phyloP scores from a whole-genome alignment of 129 eudicot genomes.

The Saposhnikovia divaricata region DNA sequence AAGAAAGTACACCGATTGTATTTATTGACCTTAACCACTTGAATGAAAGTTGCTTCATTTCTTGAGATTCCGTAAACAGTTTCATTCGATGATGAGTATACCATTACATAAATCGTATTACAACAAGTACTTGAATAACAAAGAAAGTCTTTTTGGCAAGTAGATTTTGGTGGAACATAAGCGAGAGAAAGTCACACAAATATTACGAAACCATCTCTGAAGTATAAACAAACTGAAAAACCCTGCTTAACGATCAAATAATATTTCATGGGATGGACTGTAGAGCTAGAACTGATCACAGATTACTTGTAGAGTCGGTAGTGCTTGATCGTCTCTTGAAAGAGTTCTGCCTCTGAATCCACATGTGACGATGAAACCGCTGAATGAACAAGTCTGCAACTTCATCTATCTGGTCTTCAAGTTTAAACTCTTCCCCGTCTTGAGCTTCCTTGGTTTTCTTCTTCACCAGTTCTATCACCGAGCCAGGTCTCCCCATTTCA shows the following conservation, averaged over 20 bases:
- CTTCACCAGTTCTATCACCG: constrained; percentile 11
- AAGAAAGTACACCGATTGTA: background rate
- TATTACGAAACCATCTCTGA: background rate
- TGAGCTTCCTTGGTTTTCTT: constrained; percentile 7
- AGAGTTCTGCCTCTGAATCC: constrained; percentile 18
- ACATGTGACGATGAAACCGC: constrained; percentile 14
- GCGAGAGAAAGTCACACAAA: background rate
- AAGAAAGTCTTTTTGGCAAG: background rate
- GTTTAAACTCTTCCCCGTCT: constrained; percentile 11
- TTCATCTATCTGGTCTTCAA: constrained; percentile 22
- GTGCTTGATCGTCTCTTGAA: constrained; percentile 9
- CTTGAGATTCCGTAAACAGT: background rate
- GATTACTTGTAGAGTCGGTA: background rate
- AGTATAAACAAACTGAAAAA: background rate
- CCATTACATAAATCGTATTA: background rate
- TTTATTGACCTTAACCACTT: constrained; percentile 1
- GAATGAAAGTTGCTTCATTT: background rate
- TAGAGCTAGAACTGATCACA: background rate
- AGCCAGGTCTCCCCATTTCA: constrained; percentile 12
- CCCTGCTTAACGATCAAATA: background rate
- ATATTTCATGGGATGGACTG: background rate
- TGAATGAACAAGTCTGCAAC: constrained; percentile 25
- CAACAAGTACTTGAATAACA: background rate
- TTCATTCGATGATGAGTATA: background rate
- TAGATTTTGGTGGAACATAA: background rate